Evolutionary conservation across 192 early-diverging fungal genomes (phyloP).

Genomic region (Podila minutissima): DNA sequence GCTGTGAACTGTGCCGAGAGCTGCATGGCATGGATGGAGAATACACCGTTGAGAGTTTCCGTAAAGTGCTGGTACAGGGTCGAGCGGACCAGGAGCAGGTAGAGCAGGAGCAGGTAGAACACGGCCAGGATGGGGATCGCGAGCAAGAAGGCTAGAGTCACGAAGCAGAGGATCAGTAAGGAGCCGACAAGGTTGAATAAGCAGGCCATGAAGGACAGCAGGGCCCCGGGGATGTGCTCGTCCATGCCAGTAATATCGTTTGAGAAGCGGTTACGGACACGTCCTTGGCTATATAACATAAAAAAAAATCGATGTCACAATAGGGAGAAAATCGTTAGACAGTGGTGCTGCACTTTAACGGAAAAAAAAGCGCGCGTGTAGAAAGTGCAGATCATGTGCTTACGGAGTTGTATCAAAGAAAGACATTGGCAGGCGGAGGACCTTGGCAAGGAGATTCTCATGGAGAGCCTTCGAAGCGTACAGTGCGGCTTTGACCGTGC

Average conservation of each 20-base stretch:
- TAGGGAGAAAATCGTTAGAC: too few relatives aligned
- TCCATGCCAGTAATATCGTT: conserved; percentile 77
- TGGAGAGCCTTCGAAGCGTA: conserved; percentile 20
- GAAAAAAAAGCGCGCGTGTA: neutral
- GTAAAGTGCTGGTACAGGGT: conserved; percentile 81
- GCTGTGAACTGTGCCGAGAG: conserved; percentile 3
- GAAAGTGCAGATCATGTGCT: neutral
- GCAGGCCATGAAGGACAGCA: conserved; percentile 51
- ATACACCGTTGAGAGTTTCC: conserved; percentile 66
- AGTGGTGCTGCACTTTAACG: neutral
- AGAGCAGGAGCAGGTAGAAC: conserved; percentile 57
- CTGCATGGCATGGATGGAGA: conserved; percentile 72
- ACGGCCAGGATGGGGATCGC: conserved; percentile 56
- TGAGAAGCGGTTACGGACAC: conserved; percentile 87
- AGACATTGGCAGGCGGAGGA: conserved; percentile 67
- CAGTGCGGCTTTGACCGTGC: conserved; percentile 4
- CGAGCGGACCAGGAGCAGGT: conserved; percentile 77
- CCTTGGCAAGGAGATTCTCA: conserved; percentile 14
- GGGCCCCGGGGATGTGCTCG: conserved; percentile 21
- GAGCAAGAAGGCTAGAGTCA: conserved; percentile 49
- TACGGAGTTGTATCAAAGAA: conserved; percentile 75
- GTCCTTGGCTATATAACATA: conserved; percentile 14
- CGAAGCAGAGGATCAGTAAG: conserved; percentile 48
- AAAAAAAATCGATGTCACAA: neutral
- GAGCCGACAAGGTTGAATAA: conserved; percentile 32